Percentiles rank a stretch among this genome's conserved stretches.
Evolutionary conservation across 2,329 filamentous ascomycete species (phyloP).

Genomic region (Botrytis aclada): DNA sequence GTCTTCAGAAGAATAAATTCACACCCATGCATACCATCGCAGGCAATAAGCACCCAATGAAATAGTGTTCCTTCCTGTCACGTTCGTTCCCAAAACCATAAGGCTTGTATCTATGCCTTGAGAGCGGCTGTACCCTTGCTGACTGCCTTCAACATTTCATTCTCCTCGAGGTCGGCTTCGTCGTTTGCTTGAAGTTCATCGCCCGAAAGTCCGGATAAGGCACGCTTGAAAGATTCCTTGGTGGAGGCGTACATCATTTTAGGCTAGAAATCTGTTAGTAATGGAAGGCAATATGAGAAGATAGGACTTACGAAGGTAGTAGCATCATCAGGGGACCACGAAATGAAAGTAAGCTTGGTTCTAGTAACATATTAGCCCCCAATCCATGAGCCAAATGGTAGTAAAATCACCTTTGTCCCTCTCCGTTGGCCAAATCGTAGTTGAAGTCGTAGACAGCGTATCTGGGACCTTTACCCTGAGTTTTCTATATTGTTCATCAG

Average conservation of each 20-base stretch:
- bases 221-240: constrained; percentile 80
- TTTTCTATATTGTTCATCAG: constrained; percentile 45
- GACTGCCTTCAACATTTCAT: constrained; percentile 64
- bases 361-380: constrained; percentile 41
- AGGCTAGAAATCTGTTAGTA: constrained; percentile 48
- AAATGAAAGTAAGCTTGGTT: constrained; percentile 77
- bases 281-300: not conserved
- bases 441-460: constrained; percentile 85
- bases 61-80: constrained; percentile 23
- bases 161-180: constrained; percentile 75
- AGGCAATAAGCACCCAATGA: constrained; percentile 35
- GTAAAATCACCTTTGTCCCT: constrained; percentile 62
- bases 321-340: constrained; percentile 80
- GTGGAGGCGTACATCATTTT: constrained; percentile 91
- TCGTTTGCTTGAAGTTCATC: constrained; percentile 80
- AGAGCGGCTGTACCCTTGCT: constrained; percentile 48
- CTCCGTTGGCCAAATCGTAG: constrained; percentile 68
- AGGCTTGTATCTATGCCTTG: constrained; percentile 10
- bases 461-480: constrained; percentile 65
- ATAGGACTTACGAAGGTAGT: constrained; percentile 54
- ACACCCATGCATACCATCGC: constrained; percentile 18
- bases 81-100: constrained; percentile 15
- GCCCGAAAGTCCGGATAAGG: constrained; percentile 69
- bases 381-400: constrained; percentile 24
- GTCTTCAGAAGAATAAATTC: constrained; percentile 19